Percentiles rank a stretch among this genome's conserved stretches.
Conservation (phyloP, 805 yeast genomes). For the Saccharomycopsis selenospora region DNA sequence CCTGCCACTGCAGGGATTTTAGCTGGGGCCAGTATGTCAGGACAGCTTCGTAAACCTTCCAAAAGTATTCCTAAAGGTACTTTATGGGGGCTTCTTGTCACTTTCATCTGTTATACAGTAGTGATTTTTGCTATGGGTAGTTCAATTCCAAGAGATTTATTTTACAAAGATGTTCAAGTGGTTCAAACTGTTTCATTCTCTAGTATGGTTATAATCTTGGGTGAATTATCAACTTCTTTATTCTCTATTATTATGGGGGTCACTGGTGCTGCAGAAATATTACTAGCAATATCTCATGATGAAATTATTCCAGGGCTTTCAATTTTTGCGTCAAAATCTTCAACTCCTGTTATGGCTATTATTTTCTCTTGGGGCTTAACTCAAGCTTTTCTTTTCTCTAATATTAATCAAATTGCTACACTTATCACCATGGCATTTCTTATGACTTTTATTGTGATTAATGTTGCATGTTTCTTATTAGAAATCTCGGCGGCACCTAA, state of each 20-base stretch:
- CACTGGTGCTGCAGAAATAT: slow-evolving; percentile 87
- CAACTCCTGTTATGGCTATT: slow-evolving; percentile 61
- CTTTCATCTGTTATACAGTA: slow-evolving; percentile 68
- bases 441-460: slow-evolving; percentile 92
- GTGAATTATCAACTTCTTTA: slow-evolving; percentile 87
- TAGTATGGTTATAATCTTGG: slow-evolving; percentile 63
- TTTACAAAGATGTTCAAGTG: slow-evolving; percentile 74
- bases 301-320: slow-evolving; percentile 74
- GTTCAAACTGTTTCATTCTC: slow-evolving; percentile 74
- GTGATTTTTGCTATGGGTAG: slow-evolving; percentile 78
- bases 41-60: slow-evolving; percentile 81
- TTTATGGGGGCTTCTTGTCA: slow-evolving; percentile 67
- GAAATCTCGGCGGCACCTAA: slow-evolving; percentile 95
- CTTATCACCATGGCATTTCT: slow-evolving; percentile 95
- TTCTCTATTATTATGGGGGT: slow-evolving; percentile 94
- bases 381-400: slow-evolving; percentile 80
- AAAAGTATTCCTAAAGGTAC: slow-evolving; percentile 93
- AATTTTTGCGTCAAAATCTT: slow-evolving; percentile 41
- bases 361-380: slow-evolving; percentile 73
- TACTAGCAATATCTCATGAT: slow-evolving; percentile 89
- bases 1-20: slow-evolving; percentile 98
- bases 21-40: slow-evolving; percentile 99
- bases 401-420: slow-evolving; percentile 89
- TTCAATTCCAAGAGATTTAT: slow-evolving; percentile 71
- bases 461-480: slow-evolving; percentile 84